These are phyloP conservation scores for Trametes hirsuta DNA, from an alignment of 1,284 basidiomycete genomes.

Conservation along the genomic window DNA sequence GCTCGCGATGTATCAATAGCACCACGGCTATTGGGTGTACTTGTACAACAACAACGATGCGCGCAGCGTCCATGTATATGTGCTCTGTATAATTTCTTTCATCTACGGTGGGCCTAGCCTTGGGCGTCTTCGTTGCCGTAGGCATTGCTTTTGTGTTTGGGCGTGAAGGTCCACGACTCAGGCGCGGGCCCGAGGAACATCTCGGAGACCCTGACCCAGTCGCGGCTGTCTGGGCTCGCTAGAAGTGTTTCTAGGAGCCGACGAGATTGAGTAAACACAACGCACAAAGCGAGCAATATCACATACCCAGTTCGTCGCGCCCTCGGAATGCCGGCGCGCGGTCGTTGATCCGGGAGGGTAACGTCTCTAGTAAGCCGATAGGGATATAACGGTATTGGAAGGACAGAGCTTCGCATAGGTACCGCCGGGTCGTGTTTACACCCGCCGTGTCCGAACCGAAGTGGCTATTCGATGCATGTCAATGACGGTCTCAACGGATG, in stretches of 20 bases:
- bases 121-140: conserved; percentile 60
- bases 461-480: conserved; percentile 48
- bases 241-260: conserved; percentile 73
- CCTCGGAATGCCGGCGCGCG: conserved; percentile 87
- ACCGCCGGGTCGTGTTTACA: conserved; percentile 91
- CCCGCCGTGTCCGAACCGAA: conserved; percentile 94
- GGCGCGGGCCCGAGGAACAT: conserved; percentile 87
- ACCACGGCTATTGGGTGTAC: background rate
- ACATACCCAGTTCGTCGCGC: conserved; percentile 81
- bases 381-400: conserved; percentile 97
- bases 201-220: conserved; percentile 95
- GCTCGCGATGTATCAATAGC: conserved; percentile 16
- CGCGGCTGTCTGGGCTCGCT: conserved; percentile 78
- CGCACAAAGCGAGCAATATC: background rate
- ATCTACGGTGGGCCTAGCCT: conserved; percentile 25
- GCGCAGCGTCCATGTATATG: background rate
- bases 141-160: conserved; percentile 77
- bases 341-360: conserved; percentile 88
- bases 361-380: conserved; percentile 86
- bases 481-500: background rate
- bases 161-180: conserved; percentile 68
- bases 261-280: background rate
- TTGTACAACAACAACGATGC: conserved; percentile 5
- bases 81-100: background rate
- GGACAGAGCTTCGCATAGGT: conserved; percentile 92